Base-by-base conservation (phyloP, 1,284 basidiomycete species). In the Ceratobasidium sp. region DNA sequence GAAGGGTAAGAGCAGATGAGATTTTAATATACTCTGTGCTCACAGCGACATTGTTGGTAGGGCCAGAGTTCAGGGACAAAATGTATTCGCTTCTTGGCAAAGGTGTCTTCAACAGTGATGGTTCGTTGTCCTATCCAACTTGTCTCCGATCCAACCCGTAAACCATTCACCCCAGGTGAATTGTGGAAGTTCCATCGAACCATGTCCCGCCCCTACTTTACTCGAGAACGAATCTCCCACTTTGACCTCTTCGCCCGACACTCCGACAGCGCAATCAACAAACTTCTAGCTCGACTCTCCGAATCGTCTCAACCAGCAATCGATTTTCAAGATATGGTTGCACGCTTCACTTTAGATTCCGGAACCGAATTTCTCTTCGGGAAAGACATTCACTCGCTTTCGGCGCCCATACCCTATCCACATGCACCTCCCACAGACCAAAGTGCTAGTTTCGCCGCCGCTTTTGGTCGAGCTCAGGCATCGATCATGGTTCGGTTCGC, bases 181-280 rank as follows among this genome's bases (percentile, higher is more conserved):
- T 57, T 74, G 50, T 76, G 75, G 75, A 76, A 76, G 41, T 74
- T 73, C 69, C 78, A 80, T 60, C 76, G 79, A 14, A 69, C 70
- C 18, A 74, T 80, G 46, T 76, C 78, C 12, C 75, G 79, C 1
- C 80, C 79, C 6, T 80, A 78, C 75, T 80, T 80, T 65, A 72
- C 76, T 12, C 76, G 76, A n/a, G 78, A 80, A 9, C 74, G 77
- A 16, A 77, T 79, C 46, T 73, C 77, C 16, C 77, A 80, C 74
- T 78, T 79, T 41, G 73, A 76, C 39, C 77, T 75, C 26, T 79
- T 79, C 71, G 76, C 75, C 18, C 71, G 75, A 9, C 78, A 80
- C 23, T 55, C 77, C 4, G 75, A 74, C 6, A 55, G 71, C 1
- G 73, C 78, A 0, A 62, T 80, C 41, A 28, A 34, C 50, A 70